A percentile compares a stretch with the other conserved stretches of the same genome.
These are phyloP conservation scores for Botrytis deweyae DNA, from an alignment of 2,329 filamentous ascomycete species.

Conservation along the genomic window DNA sequence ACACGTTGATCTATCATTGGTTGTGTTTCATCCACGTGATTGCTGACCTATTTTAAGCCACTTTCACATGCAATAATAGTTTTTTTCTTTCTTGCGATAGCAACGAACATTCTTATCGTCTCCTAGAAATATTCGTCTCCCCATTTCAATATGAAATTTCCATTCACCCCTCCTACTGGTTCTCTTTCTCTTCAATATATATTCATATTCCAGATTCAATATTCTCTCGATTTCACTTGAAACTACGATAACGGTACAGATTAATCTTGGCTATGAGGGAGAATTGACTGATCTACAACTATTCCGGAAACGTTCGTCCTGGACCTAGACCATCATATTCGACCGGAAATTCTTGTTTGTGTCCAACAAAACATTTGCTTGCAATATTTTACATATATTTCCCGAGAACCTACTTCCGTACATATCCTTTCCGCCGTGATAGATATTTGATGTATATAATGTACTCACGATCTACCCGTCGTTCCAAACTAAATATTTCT, in stretches of 20 bases:
- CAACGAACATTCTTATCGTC: slow-evolving; percentile 10
- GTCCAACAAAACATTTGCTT: not conserved
- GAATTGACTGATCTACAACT: not conserved
- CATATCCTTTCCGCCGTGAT: not conserved
- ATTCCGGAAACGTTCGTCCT: slow-evolving; percentile 5
- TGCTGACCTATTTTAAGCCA: not conserved
- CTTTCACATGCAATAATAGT: slow-evolving; percentile 10
- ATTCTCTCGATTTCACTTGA: not conserved
- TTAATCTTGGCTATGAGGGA: not conserved
- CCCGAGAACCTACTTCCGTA: not conserved
- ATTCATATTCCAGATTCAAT: not conserved
- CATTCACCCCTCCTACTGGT: too few relatives aligned
- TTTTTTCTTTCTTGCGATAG: slow-evolving; percentile 4
- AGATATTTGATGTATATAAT: not conserved
- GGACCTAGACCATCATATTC: not conserved
- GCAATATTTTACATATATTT: not conserved
- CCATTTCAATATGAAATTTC: not conserved
- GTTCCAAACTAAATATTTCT: not conserved
- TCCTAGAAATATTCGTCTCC: slow-evolving; percentile 7
- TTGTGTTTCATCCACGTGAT: slow-evolving; percentile 13
- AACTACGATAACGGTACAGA: not conserved
- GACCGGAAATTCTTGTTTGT: not conserved
- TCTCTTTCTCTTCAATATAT: not conserved
- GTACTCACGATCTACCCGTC: not conserved
- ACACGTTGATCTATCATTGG: slow-evolving; percentile 7